phyloP scores from a whole-genome alignment of 1,139 yeast genomes.

The Sugiyamaella japonica region DNA sequence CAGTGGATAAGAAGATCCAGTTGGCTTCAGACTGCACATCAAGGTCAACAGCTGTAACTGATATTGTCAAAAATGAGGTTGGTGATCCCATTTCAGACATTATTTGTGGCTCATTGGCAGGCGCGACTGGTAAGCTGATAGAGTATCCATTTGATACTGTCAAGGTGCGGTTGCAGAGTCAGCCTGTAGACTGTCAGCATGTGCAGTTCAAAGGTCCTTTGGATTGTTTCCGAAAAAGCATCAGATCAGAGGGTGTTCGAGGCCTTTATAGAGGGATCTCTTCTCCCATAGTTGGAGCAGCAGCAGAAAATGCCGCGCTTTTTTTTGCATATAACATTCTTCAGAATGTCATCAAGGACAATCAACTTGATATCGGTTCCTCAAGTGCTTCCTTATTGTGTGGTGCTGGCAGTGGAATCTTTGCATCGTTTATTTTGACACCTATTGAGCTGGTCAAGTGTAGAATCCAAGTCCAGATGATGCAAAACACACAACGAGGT shows the following conservation, averaged over 20 bases:
- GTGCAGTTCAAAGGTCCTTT: slow-evolving; percentile 49
- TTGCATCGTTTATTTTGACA: slow-evolving; percentile 80
- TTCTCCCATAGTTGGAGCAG: slow-evolving; percentile 85
- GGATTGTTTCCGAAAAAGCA: slow-evolving; percentile 62
- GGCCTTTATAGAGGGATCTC: slow-evolving; percentile 66
- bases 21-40: background rate
- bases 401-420: slow-evolving; percentile 81
- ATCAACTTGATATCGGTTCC: slow-evolving; percentile 11
- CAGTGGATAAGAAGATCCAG: background rate
- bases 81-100: slow-evolving; percentile 30
- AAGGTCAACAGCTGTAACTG: no score
- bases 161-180: slow-evolving; percentile 84
- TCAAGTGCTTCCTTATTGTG: slow-evolving; percentile 45
- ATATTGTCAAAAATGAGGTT: background rate
- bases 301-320: slow-evolving; percentile 76
- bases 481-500: slow-evolving; percentile 15
- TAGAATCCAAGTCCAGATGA: slow-evolving; percentile 70
- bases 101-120: slow-evolving; percentile 53
- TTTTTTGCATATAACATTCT: slow-evolving; percentile 62
- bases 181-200: slow-evolving; percentile 48
- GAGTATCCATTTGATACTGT: slow-evolving; percentile 94
- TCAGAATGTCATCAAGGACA: slow-evolving; percentile 38
- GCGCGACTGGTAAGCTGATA: slow-evolving; percentile 77
- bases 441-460: slow-evolving; percentile 91
- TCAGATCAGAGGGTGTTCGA: slow-evolving; percentile 62